Evolutionary conservation across 352 stramenopile genomes (phyloP).

Genomic region (Aphanomyces cochlioides): DNA sequence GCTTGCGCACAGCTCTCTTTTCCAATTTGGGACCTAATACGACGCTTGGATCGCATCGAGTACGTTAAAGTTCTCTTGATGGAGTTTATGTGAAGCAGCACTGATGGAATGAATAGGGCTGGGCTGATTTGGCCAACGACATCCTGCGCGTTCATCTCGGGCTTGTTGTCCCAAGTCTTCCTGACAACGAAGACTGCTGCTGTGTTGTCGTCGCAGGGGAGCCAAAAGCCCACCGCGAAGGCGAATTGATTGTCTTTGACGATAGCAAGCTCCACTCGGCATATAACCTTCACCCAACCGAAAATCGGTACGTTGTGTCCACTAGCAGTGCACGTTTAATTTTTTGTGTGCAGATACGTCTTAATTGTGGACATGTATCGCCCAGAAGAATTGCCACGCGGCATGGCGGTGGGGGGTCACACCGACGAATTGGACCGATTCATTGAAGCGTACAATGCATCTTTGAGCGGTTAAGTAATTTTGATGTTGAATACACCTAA

Average conservation of each 20-base stretch:
- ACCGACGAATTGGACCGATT: constrained; percentile 88
- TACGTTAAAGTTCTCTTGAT: neutral
- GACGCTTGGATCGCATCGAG: constrained; percentile 59
- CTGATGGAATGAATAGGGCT: constrained; percentile 43
- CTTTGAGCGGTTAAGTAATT: constrained; percentile 37
- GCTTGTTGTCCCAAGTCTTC: constrained; percentile 56
- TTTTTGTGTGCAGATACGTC: constrained; percentile 39
- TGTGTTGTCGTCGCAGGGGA: constrained; percentile 77
- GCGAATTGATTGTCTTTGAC: constrained; percentile 86
- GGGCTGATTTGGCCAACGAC: constrained; percentile 87
- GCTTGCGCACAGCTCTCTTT: constrained; percentile 84
- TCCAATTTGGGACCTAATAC: constrained; percentile 82
- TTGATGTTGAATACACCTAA: constrained; percentile 91
- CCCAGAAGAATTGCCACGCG: constrained; percentile 69
- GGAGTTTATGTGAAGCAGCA: neutral
- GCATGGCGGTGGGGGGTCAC: constrained; percentile 73
- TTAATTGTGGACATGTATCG: constrained; percentile 88
- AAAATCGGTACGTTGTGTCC: constrained; percentile 40
- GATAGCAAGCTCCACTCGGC: constrained; percentile 89
- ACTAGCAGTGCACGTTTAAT: constrained; percentile 20
- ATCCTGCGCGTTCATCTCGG: constrained; percentile 81
- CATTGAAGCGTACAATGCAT: constrained; percentile 60
- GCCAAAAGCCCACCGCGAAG: constrained; percentile 58
- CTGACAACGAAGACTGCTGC: constrained; percentile 50
- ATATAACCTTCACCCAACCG: constrained; percentile 68